Evolutionary conservation across 345 rosid species (phyloP).

Genomic region (Gossypium mustelinum): DNA sequence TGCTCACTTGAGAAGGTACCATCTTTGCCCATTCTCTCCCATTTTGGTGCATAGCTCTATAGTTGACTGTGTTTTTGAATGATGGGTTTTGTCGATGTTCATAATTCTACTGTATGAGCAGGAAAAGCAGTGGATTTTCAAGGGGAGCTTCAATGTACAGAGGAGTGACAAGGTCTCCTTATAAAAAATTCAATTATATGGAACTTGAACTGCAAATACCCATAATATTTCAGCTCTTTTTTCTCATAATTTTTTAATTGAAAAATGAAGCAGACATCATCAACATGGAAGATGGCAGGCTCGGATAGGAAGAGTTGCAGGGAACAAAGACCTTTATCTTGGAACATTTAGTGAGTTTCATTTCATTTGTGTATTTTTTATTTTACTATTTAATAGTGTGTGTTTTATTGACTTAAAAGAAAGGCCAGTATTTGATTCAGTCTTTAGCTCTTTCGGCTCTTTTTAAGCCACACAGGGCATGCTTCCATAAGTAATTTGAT

Average conservation of each 20-base stretch:
- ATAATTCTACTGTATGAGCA: slow-evolving; percentile 22
- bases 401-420: slow-evolving; percentile 13
- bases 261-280: slow-evolving; percentile 36
- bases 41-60: not conserved
- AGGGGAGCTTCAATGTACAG: slow-evolving; percentile 98
- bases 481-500: not conserved
- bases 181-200: not conserved
- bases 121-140: slow-evolving; percentile 98
- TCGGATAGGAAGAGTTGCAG: slow-evolving; percentile 95
- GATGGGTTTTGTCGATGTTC: not conserved
- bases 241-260: not conserved
- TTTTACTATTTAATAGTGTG: not conserved
- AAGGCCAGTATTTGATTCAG: not conserved
- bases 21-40: not conserved
- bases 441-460: slow-evolving; percentile 9
- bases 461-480: not conserved
- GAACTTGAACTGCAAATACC: not conserved
- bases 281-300: slow-evolving; percentile 99
- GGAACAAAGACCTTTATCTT: slow-evolving; percentile 96
- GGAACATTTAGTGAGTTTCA: slow-evolving; percentile 77
- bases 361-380: not conserved
- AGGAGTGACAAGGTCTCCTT: slow-evolving; percentile 87
- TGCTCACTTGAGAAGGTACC: slow-evolving; percentile 79
- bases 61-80: not conserved
- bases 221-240: not conserved